These are phyloP conservation scores for Daedalea quercina DNA, from an alignment of 768 basidiomycete genomes.

Conservation along the genomic window DNA sequence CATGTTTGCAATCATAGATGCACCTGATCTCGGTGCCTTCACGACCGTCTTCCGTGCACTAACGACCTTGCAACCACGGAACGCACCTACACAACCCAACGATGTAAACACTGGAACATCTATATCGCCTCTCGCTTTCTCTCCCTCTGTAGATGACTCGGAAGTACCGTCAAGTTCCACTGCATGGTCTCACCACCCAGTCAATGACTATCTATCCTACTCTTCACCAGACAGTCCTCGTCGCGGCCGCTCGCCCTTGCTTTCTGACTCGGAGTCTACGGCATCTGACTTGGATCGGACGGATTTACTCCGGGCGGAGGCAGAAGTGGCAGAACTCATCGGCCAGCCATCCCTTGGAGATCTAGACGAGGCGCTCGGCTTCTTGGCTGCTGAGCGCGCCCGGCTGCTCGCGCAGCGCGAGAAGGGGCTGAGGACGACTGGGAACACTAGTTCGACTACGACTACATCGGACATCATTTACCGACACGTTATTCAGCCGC, in stretches of 20 bases:
- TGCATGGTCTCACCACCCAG: constrained; percentile 56
- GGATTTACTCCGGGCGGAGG: constrained; percentile 16
- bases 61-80: constrained; percentile 46
- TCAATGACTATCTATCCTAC: constrained; percentile 48
- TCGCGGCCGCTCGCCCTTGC: constrained; percentile 10
- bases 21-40: constrained; percentile 71
- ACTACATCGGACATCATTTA: constrained; percentile 31
- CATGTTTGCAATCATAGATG: constrained; percentile 37
- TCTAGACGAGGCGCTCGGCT: constrained; percentile 68
- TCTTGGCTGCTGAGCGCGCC: constrained; percentile 65
- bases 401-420: constrained; percentile 40
- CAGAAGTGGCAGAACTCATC: constrained; percentile 22
- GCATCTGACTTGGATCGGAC: constrained; percentile 20
- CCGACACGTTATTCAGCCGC: constrained; percentile 34
- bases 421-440: constrained; percentile 5
- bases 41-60: constrained; percentile 62
- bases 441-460: constrained; percentile 20
- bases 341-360: constrained; percentile 64
- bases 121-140: constrained; percentile 21
- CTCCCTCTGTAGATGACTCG: constrained; percentile 34
- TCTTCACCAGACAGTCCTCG: constrained; percentile 18
- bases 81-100: constrained; percentile 14
- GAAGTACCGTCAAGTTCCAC: constrained; percentile 40
- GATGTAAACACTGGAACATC: constrained; percentile 18
- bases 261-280: constrained; percentile 16